phyloP scores from a whole-genome alignment of 352 stramenopile genomes.

The Phytophthora ramorum region DNA sequence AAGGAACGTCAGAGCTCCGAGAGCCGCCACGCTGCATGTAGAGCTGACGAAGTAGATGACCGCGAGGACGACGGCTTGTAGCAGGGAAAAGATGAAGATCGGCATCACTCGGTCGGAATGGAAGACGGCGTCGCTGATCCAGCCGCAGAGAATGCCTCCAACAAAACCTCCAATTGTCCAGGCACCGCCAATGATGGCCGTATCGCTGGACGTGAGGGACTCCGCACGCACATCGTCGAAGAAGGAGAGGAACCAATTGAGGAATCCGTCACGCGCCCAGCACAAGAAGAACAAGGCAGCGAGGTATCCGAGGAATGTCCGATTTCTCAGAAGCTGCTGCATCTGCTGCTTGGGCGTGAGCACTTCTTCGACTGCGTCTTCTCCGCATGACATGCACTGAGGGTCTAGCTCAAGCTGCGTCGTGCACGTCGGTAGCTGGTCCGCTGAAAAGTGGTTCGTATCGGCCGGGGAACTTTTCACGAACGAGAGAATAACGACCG shows the following conservation, averaged over 20 bases:
- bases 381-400: constrained; percentile 12
- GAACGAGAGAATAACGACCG: constrained; percentile 53
- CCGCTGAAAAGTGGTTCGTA: constrained; percentile 40
- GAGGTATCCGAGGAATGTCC: constrained; percentile 75
- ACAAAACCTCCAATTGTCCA: constrained; percentile 84
- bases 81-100: constrained; percentile 76
- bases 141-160: constrained; percentile 71
- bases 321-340: constrained; percentile 59
- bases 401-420: constrained; percentile 18
- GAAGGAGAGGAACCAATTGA: constrained; percentile 85
- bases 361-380: constrained; percentile 1
- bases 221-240: constrained; percentile 67
- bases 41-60: constrained; percentile 67
- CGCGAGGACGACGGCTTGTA: constrained; percentile 62
- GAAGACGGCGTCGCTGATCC: constrained; percentile 77
- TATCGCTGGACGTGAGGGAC: constrained; percentile 57
- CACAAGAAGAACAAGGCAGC: constrained; percentile 74
- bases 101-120: constrained; percentile 69
- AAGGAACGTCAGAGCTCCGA: constrained; percentile 67
- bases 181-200: constrained; percentile 67
- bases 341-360: constrained; percentile 45
- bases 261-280: constrained; percentile 72
- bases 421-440: constrained; percentile 33
- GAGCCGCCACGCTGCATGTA: constrained; percentile 50
- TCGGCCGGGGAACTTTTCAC: constrained; percentile 68